phyloP scores from a whole-genome alignment of 805 yeast species.

The Zygoascus ofunaensis region DNA sequence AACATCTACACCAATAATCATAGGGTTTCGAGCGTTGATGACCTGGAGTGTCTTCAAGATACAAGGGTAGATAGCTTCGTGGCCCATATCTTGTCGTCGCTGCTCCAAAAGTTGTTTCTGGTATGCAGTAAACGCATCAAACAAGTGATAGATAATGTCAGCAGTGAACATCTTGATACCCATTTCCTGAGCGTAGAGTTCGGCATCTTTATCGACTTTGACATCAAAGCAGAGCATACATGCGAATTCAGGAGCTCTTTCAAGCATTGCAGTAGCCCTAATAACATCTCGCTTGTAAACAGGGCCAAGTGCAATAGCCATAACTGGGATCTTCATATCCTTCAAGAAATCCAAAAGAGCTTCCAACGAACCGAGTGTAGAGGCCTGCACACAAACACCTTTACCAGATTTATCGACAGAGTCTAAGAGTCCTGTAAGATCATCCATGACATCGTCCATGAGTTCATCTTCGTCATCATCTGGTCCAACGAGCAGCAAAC shows the following conservation, averaged over 20 bases:
- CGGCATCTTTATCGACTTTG: constrained; percentile 94
- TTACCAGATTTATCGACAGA: constrained; percentile 90
- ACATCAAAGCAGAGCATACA: constrained; percentile 99
- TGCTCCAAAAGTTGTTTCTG: constrained; percentile 81
- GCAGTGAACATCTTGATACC: constrained; percentile 90
- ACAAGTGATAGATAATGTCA: constrained; percentile 91
- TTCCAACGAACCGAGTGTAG: constrained; percentile 95
- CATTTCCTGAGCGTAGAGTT: constrained; percentile 92
- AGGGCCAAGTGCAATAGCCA: constrained; percentile 97
- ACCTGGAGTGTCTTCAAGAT: constrained; percentile 90
- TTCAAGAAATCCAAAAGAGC: constrained; percentile 94
- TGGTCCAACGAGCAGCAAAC: constrained; percentile 88
- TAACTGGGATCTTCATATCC: constrained; percentile 98
- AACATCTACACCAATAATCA: constrained; percentile 98
- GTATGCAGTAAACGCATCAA: constrained; percentile 88
- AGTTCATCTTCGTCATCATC: constrained; percentile 96
- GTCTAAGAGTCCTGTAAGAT: constrained; percentile 85
- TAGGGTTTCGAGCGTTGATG: constrained; percentile 96
- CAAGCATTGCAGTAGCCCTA: constrained; percentile 95
- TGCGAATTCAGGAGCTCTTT: constrained; percentile 89
- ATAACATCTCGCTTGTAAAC: constrained; percentile 96
- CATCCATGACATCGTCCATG: constrained; percentile 98
- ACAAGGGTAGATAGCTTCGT: constrained; percentile 89
- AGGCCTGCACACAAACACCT: constrained; percentile 98
- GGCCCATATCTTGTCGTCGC: constrained; percentile 81